Evolutionary conservation across 2,329 filamentous ascomycete species (phyloP).

Genomic region (Aureobasidium melanogenum): DNA sequence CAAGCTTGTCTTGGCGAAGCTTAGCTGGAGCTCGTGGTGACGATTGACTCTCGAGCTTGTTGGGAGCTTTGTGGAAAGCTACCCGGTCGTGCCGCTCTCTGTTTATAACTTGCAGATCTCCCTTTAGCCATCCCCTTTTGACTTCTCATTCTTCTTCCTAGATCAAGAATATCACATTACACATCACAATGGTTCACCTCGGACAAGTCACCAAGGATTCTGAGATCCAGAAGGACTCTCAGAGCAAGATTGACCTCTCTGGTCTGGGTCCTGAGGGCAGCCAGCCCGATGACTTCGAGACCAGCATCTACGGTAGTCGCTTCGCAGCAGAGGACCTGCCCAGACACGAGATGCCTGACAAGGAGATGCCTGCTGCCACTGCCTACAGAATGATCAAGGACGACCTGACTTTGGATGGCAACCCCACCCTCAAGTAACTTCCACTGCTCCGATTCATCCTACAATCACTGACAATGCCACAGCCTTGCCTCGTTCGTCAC

Average conservation of each 20-base stretch:
- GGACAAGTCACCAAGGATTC: slow-evolving; percentile 25
- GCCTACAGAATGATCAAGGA: slow-evolving; percentile 98
- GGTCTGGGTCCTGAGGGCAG: slow-evolving; percentile 35
- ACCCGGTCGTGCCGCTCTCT: slow-evolving; percentile 9
- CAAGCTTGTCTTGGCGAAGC: slow-evolving; percentile 10
- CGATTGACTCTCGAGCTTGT: slow-evolving; percentile 2
- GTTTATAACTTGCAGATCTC: slow-evolving; percentile 5
- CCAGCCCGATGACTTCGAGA: slow-evolving; percentile 50
- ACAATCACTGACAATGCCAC: slow-evolving; percentile 7
- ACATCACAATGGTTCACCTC: slow-evolving; percentile 28
- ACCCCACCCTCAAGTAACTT: slow-evolving; percentile 71
- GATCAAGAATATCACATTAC: background rate
- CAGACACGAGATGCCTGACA: slow-evolving; percentile 75
- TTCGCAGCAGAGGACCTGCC: slow-evolving; percentile 78
- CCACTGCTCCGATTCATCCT: background rate
- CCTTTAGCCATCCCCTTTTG: background rate
- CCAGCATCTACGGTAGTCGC: slow-evolving; percentile 78
- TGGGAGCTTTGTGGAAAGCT: too few species aligned
- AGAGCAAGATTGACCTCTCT: slow-evolving; percentile 36
- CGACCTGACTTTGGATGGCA: slow-evolving; percentile 82
- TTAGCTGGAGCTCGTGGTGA: slow-evolving; percentile 3
- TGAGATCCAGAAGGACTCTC: slow-evolving; percentile 27
- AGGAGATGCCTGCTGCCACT: slow-evolving; percentile 81
- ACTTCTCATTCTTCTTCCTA: background rate
- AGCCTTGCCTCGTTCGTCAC: slow-evolving; percentile 90